A percentile compares a stretch with the other conserved stretches of the same genome.
These are phyloP conservation scores for Yamadazyma insecticola DNA, from an alignment of 805 yeast genomes.

Conservation along the genomic window DNA sequence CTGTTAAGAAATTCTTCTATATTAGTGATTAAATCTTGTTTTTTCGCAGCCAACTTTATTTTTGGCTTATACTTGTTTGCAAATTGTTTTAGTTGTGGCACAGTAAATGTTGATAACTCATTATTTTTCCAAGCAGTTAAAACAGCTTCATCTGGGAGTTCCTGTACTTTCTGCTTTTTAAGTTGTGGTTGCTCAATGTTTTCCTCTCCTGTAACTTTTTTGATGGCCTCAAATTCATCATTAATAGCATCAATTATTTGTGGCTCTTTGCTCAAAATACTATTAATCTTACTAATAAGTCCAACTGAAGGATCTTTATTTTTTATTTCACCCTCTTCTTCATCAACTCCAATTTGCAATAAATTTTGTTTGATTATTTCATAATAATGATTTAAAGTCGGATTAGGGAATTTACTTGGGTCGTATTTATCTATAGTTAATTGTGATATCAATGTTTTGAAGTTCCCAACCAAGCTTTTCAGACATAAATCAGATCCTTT, in stretches of 20 bases:
- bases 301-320: slow-evolving; percentile 17
- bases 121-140: slow-evolving; percentile 39
- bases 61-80: slow-evolving; percentile 27
- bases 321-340: slow-evolving; percentile 6
- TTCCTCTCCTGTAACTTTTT: too few relatives aligned
- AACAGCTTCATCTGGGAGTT: slow-evolving; percentile 34
- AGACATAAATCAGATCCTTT: slow-evolving; percentile 11
- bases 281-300: slow-evolving; percentile 4
- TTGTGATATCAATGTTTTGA: slow-evolving; percentile 26
- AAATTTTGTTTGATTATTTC: slow-evolving; percentile 60
- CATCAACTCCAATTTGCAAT: slow-evolving; percentile 40
- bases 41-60: slow-evolving; percentile 34
- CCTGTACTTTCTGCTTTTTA: slow-evolving; percentile 8
- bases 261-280: slow-evolving; percentile 4
- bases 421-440: slow-evolving; percentile 45
- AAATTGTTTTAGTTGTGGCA: slow-evolving; percentile 39
- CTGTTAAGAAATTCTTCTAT: slow-evolving; percentile 31
- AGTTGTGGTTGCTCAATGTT: neutral
- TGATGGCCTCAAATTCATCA: slow-evolving; percentile 2
- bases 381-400: slow-evolving; percentile 64
- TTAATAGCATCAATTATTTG: slow-evolving; percentile 4
- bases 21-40: slow-evolving; percentile 40
- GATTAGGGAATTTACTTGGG: slow-evolving; percentile 60
- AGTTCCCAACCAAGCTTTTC: slow-evolving; percentile 12
- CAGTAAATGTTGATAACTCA: slow-evolving; percentile 31